Evolutionary conservation across 2,329 filamentous ascomycete species (phyloP), one percentile per base, ranked within the genome.

Genomic region (Fusarium sp.): DNA sequence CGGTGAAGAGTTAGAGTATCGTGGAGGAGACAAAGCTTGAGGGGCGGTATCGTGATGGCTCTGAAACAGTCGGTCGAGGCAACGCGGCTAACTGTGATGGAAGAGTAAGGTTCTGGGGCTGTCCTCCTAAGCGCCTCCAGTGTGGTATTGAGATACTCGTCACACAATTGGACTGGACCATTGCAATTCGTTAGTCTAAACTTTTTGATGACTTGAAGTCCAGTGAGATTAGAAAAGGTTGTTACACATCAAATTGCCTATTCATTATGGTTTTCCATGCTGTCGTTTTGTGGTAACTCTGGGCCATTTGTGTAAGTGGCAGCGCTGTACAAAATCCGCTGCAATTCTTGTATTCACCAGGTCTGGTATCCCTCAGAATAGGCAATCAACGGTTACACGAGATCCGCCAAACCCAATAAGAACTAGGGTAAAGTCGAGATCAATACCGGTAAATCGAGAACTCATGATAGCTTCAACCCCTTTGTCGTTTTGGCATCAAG

Each of bases 51-150:
- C 44, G 52, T 36, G 26, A 60, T 57, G 33, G 51, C 54, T 40
- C 43, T 60, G 62, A 68, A 58, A 49, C 33, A 68, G 54, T 69
- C 53, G 55, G 51, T 53, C 66, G 44, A 62, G 59, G 40, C 31
- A 53, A 54, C 33, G 58, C 49, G 40, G 44, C 38, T 70, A 61
- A 40, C 36, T 18, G 24, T 45, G 62, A 56, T 68, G 55, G 44
- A 69, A 58, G 45, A 49, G 45, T 34, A 52, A 63, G 34, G 66
- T 46, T 69, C 48, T 38, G 28, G 38, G 28, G 31, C 36, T 51
- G 26, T 36, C 31, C 42, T 63, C 52, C 38, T 22, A 54, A 43
- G 20, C 24, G 34, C 50, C 50, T 43, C 53, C 18, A 38, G 20
- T 49, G 44, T 44, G 26, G 45, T 20, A 11, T 63, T 48, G 46